A percentile compares a stretch with the other conserved stretches of the same genome.
These are phyloP conservation scores for Scenedesmus sp. DNA, from an alignment of 163 green algal species.

Conservation along the genomic window DNA sequence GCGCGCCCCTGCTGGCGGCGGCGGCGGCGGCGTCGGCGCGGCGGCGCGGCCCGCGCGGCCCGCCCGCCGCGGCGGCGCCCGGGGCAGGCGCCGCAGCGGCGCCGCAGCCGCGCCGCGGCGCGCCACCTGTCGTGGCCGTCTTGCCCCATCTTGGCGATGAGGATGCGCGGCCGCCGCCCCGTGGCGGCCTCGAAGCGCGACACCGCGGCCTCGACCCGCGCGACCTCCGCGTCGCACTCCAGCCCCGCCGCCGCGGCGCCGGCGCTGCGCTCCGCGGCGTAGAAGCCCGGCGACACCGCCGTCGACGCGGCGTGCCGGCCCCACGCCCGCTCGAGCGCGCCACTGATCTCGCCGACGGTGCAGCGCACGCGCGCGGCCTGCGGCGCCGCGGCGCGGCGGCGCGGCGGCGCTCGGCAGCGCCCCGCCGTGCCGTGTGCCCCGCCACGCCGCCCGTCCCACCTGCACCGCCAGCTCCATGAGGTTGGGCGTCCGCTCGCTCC, in stretches of 20 bases:
- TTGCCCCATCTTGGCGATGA: slow-evolving; percentile 83
- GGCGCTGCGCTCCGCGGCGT: slow-evolving; percentile 38
- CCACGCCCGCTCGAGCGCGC: slow-evolving; percentile 69
- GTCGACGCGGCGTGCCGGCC: slow-evolving; percentile 58
- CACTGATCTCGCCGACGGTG: slow-evolving; percentile 77
- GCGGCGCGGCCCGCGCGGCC: too few relatives aligned
- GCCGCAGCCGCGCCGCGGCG: slow-evolving; percentile 53
- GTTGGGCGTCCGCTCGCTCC: slow-evolving; percentile 50
- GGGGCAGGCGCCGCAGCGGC: too few relatives aligned
- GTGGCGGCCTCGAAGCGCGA: slow-evolving; percentile 57
- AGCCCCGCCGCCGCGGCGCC: slow-evolving; percentile 35
- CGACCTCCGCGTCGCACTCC: slow-evolving; percentile 47
- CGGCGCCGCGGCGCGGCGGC: too few relatives aligned
- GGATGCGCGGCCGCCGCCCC: slow-evolving; percentile 70
- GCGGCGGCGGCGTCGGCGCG: too few relatives aligned
- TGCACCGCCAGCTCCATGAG: slow-evolving; percentile 66
- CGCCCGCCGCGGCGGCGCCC: too few relatives aligned
- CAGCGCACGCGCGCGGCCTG: slow-evolving; percentile 60
- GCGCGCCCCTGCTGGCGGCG: slow-evolving; percentile 23
- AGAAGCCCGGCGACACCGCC: slow-evolving; percentile 49
- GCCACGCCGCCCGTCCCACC: too few relatives aligned
- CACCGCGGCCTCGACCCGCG: slow-evolving; percentile 42
- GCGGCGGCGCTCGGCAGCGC: too few relatives aligned
- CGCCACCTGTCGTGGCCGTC: slow-evolving; percentile 76
- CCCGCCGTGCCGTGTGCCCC: too few relatives aligned